These are phyloP conservation scores for Arthromyces matolae DNA, from an alignment of 768 basidiomycete genomes.

Conservation along the genomic window DNA sequence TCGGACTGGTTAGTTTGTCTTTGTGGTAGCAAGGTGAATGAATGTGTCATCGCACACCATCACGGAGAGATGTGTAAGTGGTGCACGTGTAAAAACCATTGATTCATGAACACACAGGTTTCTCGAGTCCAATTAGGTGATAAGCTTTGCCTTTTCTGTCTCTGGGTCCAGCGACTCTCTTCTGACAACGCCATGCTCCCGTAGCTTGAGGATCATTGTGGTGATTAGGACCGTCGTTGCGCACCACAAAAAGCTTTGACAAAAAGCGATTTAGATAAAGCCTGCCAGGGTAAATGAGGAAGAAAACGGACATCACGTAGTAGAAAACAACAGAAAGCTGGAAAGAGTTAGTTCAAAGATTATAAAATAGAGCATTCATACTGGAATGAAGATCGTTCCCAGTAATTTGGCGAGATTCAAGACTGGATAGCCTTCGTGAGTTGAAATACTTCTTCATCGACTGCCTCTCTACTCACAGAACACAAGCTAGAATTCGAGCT, in stretches of 20 bases:
- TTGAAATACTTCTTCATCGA: not conserved
- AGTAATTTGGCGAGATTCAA: not conserved
- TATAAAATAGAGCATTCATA: not conserved
- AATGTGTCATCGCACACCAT: too few species aligned
- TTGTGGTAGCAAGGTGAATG: too few species aligned
- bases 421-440: not conserved
- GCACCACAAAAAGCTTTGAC: conserved; percentile 38
- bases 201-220: conserved; percentile 30
- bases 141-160: not conserved
- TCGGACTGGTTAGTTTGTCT: too few species aligned
- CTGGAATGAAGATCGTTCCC: conserved; percentile 5
- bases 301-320: conserved; percentile 4
- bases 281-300: not conserved
- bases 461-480: conserved; percentile 5
- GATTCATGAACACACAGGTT: not conserved
- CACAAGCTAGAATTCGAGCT: not conserved
- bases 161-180: not conserved
- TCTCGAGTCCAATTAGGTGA: not conserved
- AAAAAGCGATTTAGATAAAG: not conserved
- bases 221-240: conserved; percentile 28
- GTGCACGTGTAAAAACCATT: not conserved
- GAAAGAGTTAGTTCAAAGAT: not conserved
- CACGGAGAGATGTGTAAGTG: too few species aligned
- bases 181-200: conserved; percentile 13
- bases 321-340: conserved; percentile 6